Conservation (phyloP, 2,329 filamentous ascomycete genomes). For the Neurospora sp. region DNA sequence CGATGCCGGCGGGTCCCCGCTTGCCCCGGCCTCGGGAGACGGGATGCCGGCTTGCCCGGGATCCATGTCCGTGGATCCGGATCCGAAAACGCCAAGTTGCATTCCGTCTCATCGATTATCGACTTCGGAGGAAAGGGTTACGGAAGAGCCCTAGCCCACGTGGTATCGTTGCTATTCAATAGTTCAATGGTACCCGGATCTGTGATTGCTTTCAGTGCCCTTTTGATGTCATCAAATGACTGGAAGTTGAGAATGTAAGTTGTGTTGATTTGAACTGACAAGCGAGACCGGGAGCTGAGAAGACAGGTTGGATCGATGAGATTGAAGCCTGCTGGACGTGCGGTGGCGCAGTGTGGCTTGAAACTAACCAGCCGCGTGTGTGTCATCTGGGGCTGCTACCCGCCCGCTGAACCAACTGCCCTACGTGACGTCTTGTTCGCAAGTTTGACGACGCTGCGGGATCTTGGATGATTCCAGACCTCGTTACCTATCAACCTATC, state of each 20-base stretch:
- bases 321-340: not conserved
- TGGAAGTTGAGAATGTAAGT: not conserved
- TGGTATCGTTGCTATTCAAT: not conserved
- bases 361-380: not conserved
- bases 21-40: not conserved
- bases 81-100: not conserved
- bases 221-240: not conserved
- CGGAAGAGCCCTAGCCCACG: not conserved
- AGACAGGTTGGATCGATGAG: not conserved
- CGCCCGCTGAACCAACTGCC: not conserved
- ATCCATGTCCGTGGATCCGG: not conserved
- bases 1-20: not conserved
- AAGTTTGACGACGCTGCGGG: not conserved
- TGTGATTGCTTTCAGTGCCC: not conserved
- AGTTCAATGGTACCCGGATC: not conserved
- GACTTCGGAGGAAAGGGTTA: not conserved
- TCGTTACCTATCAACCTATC: not conserved
- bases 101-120: not conserved
- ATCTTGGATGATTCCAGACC: not conserved
- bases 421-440: not conserved
- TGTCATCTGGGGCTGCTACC: not conserved
- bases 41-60: not conserved
- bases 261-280: not conserved
- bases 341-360: not conserved
- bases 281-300: not conserved